Evolutionary conservation across 2,329 filamentous ascomycete species (phyloP).

Genomic region (Atkinsonella texensis): DNA sequence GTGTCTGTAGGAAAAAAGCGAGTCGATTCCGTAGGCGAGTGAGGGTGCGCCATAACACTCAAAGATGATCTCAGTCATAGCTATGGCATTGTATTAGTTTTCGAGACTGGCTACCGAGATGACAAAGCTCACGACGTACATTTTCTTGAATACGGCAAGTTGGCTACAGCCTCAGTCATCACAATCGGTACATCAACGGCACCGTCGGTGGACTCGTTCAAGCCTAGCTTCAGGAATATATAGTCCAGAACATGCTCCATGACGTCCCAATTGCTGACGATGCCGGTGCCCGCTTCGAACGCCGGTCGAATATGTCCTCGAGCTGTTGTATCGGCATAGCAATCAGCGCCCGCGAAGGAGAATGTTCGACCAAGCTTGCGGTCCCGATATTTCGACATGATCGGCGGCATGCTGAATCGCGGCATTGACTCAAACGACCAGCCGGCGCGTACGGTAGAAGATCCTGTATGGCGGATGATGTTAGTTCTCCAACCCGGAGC

Average conservation of each 20-base stretch:
- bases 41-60: constrained; percentile 90
- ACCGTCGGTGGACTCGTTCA: constrained; percentile 58
- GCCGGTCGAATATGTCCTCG: constrained; percentile 81
- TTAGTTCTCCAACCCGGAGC: neutral
- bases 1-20: constrained; percentile 87
- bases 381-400: constrained; percentile 92
- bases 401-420: constrained; percentile 68
- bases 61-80: constrained; percentile 95
- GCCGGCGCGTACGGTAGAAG: constrained; percentile 77
- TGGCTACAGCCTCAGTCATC: constrained; percentile 92
- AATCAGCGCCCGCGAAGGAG: constrained; percentile 83
- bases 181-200: constrained; percentile 76
- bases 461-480: constrained; percentile 44
- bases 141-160: constrained; percentile 76
- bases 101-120: neutral
- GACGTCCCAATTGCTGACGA: constrained; percentile 95
- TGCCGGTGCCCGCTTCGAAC: constrained; percentile 81
- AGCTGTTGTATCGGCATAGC: constrained; percentile 88
- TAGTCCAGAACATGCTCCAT: constrained; percentile 94
- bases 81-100: constrained; percentile 31
- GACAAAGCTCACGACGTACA: constrained; percentile 42
- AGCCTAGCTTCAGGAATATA: constrained; percentile 82
- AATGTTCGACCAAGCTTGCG: constrained; percentile 87
- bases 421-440: constrained; percentile 90
- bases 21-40: constrained; percentile 89